These are phyloP conservation scores for Russula sp. DNA, from an alignment of 768 basidiomycete genomes.

Conservation along the genomic window DNA sequence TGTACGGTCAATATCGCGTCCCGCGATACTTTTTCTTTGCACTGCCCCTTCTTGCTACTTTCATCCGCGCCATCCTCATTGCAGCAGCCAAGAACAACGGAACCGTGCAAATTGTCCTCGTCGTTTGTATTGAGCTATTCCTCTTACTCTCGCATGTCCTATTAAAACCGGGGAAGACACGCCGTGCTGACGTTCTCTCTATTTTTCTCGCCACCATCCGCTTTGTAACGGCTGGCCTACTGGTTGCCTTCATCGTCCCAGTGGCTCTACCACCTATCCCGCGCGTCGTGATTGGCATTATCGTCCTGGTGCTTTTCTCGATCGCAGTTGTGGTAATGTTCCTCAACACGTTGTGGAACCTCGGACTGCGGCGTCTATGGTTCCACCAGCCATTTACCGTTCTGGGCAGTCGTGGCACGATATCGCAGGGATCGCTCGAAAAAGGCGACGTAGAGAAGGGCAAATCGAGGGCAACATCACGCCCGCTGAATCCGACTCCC, in stretches of 20 bases:
- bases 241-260: conserved; percentile 70
- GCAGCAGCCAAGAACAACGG: conserved; percentile 57
- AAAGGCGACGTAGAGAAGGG: conserved; percentile 27
- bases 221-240: conserved; percentile 59
- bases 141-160: conserved; percentile 47
- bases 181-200: conserved; percentile 64
- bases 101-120: conserved; percentile 60
- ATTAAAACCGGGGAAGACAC: conserved; percentile 59
- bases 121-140: conserved; percentile 61
- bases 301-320: conserved; percentile 66
- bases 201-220: conserved; percentile 63
- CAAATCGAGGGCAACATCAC: conserved; percentile 18
- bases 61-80: conserved; percentile 69
- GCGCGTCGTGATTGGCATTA: conserved; percentile 72
- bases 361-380: conserved; percentile 30
- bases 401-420: conserved; percentile 23
- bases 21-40: conserved; percentile 65
- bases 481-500: conserved; percentile 51
- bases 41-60: conserved; percentile 47
- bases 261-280: conserved; percentile 67
- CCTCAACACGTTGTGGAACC: conserved; percentile 55
- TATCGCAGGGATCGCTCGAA: conserved; percentile 27
- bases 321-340: conserved; percentile 64
- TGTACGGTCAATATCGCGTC: conserved; percentile 62
- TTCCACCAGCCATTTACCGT: conserved; percentile 24